Evolutionary conservation across 495 filamentous ascomycete species (phyloP), one percentile per base, ranked within the genome.

Genomic region (Penicillium flavigenum): DNA sequence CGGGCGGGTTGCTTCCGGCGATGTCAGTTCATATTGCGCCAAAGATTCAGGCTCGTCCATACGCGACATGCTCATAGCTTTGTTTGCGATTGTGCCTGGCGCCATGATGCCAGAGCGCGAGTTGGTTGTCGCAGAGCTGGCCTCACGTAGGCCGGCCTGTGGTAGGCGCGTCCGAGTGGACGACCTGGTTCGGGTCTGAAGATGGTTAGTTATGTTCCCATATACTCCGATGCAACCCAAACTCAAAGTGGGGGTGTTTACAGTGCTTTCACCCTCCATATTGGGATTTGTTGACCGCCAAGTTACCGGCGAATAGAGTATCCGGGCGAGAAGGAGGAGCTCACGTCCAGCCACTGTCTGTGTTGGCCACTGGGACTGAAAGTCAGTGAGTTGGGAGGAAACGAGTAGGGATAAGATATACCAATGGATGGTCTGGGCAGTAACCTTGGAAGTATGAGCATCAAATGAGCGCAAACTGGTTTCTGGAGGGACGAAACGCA

Each of bases 71-170:
- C 57, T 57, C 38, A 63, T 57, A 0, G 64, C 53, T 56, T 77
- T 75, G 47, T 66, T 72, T n/a, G 72, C 70, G 42, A 76, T 72
- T 16, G 70, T 65, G 17, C 78, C 74, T 64, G 86, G 82, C 38
- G 78, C 75, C 56, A 79, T 72, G 31, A 78, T 68, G 26, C 70
- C 69, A 12, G 83, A 80, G 58, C 89, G 85, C 56, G 83, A 76
- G 73, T 94, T 94, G 59, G 76, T 84, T 53, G 85, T 79, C 4
- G 89, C 88, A 4, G 84, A 78, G 54, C 83, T 82, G 69, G 86
- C 81, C 57, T 88, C 85, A 45, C 63, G 65, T 5, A 88, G 61
- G 12, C 72, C 70, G 8, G 47, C 61, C 46, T 65, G 64, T 8
- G 72, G 75, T n/a, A 76, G 68, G 54, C 72, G 72, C 42, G 63